Conservation (phyloP, 2,329 filamentous ascomycete species). For the Chaetomium strumarium region DNA sequence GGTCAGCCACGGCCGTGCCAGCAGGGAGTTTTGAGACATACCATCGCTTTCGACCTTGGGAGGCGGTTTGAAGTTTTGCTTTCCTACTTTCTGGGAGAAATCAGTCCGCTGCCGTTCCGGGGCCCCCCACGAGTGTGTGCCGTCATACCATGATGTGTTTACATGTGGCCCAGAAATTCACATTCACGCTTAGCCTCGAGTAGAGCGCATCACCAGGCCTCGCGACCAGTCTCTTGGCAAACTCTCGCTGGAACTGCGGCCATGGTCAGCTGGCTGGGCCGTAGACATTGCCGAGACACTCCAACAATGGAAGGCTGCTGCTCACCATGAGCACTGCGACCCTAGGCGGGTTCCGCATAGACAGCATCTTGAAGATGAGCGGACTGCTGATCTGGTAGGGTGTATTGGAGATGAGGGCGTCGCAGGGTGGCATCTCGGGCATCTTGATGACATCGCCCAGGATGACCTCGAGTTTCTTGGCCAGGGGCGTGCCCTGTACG, state of each 20-base stretch:
- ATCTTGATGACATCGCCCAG: constrained; percentile 93
- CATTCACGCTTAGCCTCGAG: constrained; percentile 84
- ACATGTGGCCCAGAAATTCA: constrained; percentile 73
- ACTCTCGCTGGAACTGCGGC: constrained; percentile 73
- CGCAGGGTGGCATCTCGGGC: constrained; percentile 48
- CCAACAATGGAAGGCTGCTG: too few relatives aligned
- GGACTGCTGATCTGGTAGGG: constrained; percentile 81
- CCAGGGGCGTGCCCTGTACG: constrained; percentile 80
- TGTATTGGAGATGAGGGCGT: constrained; percentile 74
- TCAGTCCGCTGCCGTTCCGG: background rate
- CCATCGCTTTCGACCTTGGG: constrained; percentile 92
- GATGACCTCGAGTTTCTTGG: constrained; percentile 79
- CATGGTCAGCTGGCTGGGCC: constrained; percentile 47
- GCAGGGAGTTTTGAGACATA: constrained; percentile 25
- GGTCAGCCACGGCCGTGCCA: constrained; percentile 5
- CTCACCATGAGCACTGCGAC: constrained; percentile 63
- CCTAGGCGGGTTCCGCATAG: constrained; percentile 73
- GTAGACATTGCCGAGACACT: too few relatives aligned
- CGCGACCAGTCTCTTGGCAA: constrained; percentile 83
- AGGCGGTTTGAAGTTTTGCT: constrained; percentile 94
- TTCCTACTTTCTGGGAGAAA: constrained; percentile 66
- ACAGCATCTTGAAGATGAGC: constrained; percentile 79
- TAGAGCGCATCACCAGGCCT: constrained; percentile 67
- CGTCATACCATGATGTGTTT: constrained; percentile 55
- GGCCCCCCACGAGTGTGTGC: too few relatives aligned